Percentiles rank a stretch among this genome's conserved stretches.
phyloP scores from a whole-genome alignment of 768 basidiomycete species.

The Termitomyces sp. region DNA sequence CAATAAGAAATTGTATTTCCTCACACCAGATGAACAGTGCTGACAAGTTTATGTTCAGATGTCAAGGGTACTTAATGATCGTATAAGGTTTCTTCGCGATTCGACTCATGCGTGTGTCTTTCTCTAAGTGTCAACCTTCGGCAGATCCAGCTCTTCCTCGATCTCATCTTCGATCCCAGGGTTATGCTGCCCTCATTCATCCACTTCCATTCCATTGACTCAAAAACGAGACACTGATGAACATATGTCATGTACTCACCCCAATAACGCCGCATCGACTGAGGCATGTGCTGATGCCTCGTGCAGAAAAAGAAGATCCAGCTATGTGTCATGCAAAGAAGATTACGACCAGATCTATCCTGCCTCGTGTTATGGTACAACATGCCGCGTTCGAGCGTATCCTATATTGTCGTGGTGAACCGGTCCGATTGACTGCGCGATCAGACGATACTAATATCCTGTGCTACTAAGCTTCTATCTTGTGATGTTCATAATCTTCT shows the following conservation, averaged over 20 bases:
- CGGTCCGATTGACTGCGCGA: neutral
- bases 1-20: neutral
- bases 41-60: no score
- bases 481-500: neutral
- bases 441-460: no score
- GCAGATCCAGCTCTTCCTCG: neutral
- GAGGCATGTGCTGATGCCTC: neutral
- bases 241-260: neutral
- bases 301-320: neutral
- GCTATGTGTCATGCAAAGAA: neutral
- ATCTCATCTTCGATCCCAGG: neutral
- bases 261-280: neutral
- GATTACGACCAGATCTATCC: neutral
- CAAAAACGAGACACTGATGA: neutral
- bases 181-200: neutral
- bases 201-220: neutral
- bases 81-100: no score
- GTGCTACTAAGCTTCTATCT: neutral
- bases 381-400: neutral
- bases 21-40: neutral
- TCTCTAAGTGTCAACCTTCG: neutral
- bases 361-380: neutral
- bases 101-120: neutral
- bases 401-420: neutral
- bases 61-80: no score